Evolutionary conservation across 164 flowering plant species (phyloP).

Genomic region (Sedum album): DNA sequence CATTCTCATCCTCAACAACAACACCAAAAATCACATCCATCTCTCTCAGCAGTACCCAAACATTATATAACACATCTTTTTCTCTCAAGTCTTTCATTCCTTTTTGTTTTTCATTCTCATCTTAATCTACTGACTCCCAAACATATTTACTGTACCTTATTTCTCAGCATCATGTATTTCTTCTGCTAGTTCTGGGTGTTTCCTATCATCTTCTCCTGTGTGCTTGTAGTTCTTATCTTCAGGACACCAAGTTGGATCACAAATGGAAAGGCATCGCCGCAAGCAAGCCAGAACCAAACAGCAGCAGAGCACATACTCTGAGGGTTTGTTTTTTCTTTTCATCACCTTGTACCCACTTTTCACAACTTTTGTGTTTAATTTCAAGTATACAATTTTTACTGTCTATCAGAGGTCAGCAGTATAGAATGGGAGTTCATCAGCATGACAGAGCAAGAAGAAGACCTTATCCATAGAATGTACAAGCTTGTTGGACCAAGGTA

Average conservation of each 20-base stretch:
- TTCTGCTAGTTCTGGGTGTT: background rate
- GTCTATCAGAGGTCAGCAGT: slow-evolving; percentile 52
- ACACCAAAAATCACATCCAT: background rate
- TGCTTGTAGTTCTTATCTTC: background rate
- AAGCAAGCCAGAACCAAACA: slow-evolving; percentile 28
- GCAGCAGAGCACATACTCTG: slow-evolving; percentile 20
- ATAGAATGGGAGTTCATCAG: slow-evolving; percentile 41
- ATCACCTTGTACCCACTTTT: background rate
- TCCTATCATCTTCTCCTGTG: background rate
- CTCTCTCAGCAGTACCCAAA: background rate
- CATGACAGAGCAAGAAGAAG: slow-evolving; percentile 69
- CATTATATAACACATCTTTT: background rate
- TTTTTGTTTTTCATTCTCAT: background rate
- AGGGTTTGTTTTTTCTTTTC: slow-evolving; percentile 20
- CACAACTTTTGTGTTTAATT: background rate
- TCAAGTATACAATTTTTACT: background rate
- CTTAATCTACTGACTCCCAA: background rate
- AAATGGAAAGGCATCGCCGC: slow-evolving; percentile 41
- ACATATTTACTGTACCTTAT: background rate
- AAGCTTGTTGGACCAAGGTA: slow-evolving; percentile 76
- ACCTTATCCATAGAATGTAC: slow-evolving; percentile 71
- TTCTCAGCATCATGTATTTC: background rate
- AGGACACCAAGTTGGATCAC: background rate
- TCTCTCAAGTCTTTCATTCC: background rate
- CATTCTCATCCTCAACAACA: background rate